phyloP scores from a whole-genome alignment of 371 early-diverging fungal genomes.

The Lichtheimia corymbifera region DNA sequence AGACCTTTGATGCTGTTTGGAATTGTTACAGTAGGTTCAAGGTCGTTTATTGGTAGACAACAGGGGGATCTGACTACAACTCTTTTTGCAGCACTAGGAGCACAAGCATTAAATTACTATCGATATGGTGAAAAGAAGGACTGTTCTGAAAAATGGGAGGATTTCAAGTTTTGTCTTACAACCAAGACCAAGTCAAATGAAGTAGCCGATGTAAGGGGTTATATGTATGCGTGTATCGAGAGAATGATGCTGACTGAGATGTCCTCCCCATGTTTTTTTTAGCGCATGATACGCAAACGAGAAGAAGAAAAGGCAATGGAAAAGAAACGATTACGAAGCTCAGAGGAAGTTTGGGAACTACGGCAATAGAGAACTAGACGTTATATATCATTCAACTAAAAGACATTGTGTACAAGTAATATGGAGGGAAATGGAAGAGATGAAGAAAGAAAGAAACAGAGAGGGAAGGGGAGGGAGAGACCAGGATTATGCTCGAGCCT shows the following conservation, averaged over 20 bases:
- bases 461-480: no score
- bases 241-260: background rate
- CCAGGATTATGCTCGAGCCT: constrained; percentile 7
- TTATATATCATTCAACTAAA: background rate
- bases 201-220: constrained; percentile 37
- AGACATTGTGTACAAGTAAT: no score
- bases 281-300: constrained; percentile 36
- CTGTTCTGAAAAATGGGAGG: constrained; percentile 42
- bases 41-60: background rate
- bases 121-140: constrained; percentile 50
- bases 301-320: constrained; percentile 18
- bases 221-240: background rate
- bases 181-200: constrained; percentile 43
- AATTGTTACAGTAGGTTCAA: constrained; percentile 42
- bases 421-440: no score
- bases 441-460: no score
- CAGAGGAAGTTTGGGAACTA: constrained; percentile 49
- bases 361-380: constrained; percentile 1
- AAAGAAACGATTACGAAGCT: constrained; percentile 27
- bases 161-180: constrained; percentile 41
- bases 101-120: constrained; percentile 47
- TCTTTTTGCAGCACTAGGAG: constrained; percentile 31
- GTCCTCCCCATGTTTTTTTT: background rate
- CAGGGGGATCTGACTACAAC: background rate
- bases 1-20: constrained; percentile 43